Conservation (phyloP, 768 basidiomycete species). For the Steccherinum ochraceum region DNA sequence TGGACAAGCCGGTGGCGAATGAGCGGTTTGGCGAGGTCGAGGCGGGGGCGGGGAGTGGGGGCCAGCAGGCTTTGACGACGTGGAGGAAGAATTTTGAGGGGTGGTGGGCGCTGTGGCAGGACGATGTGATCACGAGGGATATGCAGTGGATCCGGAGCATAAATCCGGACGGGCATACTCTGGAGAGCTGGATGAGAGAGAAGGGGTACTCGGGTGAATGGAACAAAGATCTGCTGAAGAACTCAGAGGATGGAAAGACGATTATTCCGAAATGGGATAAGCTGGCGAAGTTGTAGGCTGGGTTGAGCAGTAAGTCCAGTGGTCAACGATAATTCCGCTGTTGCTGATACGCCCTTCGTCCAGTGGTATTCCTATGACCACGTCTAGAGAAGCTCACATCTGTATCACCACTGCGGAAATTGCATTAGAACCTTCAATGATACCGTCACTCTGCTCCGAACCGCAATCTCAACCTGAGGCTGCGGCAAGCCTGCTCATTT, state of each 20-base stretch:
- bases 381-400: too few species aligned
- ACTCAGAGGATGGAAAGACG: constrained; percentile 15
- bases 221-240: constrained; percentile 15
- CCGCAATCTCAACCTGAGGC: too few species aligned
- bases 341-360: too few species aligned
- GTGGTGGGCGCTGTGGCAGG: constrained; percentile 38
- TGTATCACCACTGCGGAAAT: too few species aligned
- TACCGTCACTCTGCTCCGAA: too few species aligned
- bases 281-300: neutral
- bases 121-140: constrained; percentile 36
- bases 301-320: too few species aligned
- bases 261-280: constrained; percentile 6
- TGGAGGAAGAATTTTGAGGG: constrained; percentile 33
- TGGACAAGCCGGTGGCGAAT: constrained; percentile 18
- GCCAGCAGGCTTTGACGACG: too few species aligned
- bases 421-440: too few species aligned
- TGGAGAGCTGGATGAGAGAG: constrained; percentile 37
- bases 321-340: too few species aligned
- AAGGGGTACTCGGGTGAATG: constrained; percentile 23
- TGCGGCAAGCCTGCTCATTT: too few species aligned
- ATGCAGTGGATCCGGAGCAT: constrained; percentile 37
- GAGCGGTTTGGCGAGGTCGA: constrained; percentile 3
- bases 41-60: constrained; percentile 11
- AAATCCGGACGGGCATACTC: constrained; percentile 28
- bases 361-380: too few species aligned